Conservation (phyloP, 108 stramenopile species). For the Thalassiosira profunda region DNA sequence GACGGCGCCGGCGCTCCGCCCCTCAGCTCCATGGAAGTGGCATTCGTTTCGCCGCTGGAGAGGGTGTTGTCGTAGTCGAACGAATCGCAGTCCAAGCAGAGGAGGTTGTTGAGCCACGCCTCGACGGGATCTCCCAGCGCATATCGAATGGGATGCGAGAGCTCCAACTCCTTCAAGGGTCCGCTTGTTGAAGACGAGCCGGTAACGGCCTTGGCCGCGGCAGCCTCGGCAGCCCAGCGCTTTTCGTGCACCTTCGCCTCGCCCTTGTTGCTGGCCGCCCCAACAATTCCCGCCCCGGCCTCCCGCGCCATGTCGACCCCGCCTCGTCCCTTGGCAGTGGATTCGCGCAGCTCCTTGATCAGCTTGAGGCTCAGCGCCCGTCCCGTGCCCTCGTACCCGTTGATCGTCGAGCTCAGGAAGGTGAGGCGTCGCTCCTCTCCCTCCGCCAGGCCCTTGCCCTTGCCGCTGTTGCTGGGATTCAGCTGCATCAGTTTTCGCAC, state of each 20-base stretch:
- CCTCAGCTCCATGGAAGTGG: constrained; percentile 54
- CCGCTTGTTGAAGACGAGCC: constrained; percentile 23
- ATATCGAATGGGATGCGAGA: constrained; percentile 98
- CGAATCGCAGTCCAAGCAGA: constrained; percentile 93
- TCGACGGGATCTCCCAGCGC: constrained; percentile 93
- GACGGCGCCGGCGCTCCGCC: constrained; percentile 93
- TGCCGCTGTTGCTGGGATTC: constrained; percentile 27
- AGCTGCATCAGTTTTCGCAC: constrained; percentile 88
- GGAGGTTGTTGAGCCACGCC: constrained; percentile 93
- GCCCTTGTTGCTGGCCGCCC: constrained; percentile 81
- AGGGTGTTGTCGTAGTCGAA: constrained; percentile 54
- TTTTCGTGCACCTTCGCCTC: constrained; percentile 94
- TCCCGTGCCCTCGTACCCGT: constrained; percentile 99
- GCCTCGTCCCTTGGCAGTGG: constrained; percentile 56
- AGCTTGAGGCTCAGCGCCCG: constrained; percentile 97
- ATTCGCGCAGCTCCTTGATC: constrained; percentile 93
- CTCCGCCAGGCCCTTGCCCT: constrained; percentile 42
- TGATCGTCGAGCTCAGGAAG: constrained; percentile 97
- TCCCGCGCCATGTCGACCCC: constrained; percentile 60
- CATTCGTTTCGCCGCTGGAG: constrained; percentile 1
- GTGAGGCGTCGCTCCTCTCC: constrained; percentile 78
- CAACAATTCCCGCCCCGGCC: constrained; percentile 74
- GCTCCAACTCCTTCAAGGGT: constrained; percentile 86
- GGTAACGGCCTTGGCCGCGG: constrained; percentile 54
- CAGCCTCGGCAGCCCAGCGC: constrained; percentile 86